A percentile compares a stretch with the other conserved stretches of the same genome.
Evolutionary conservation across 2,329 filamentous ascomycete species (phyloP).

Genomic region (Penicillium italicum): DNA sequence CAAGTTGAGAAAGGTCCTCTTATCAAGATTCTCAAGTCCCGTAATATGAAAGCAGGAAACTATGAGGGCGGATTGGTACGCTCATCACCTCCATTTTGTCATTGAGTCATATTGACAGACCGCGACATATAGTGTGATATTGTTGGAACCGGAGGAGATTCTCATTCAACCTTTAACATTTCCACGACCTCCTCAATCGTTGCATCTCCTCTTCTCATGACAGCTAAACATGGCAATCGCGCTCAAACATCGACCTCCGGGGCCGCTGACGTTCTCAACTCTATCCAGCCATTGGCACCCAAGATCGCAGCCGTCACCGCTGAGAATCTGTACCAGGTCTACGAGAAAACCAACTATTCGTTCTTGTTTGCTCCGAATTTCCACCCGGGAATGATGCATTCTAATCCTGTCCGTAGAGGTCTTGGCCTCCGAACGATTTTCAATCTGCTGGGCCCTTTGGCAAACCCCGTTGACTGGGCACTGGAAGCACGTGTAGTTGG

Average conservation of each 20-base stretch:
- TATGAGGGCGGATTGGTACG: constrained; percentile 82
- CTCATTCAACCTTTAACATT: constrained; percentile 97
- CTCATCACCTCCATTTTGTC: constrained; percentile 8
- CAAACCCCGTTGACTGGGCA: constrained; percentile 79
- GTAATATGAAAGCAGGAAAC: constrained; percentile 62
- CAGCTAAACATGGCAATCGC: constrained; percentile 94
- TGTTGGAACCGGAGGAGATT: constrained; percentile 93
- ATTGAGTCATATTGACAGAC: not conserved
- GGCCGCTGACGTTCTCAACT: constrained; percentile 83
- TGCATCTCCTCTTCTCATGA: constrained; percentile 75
- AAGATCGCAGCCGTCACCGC: constrained; percentile 72
- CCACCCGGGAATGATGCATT: constrained; percentile 90
- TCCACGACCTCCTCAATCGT: constrained; percentile 92
- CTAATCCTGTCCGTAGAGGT: constrained; percentile 78
- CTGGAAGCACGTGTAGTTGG: constrained; percentile 92
- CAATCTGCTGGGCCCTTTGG: constrained; percentile 89
- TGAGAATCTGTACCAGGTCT: constrained; percentile 66
- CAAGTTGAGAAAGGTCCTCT: constrained; percentile 65
- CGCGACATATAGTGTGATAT: constrained; percentile 69
- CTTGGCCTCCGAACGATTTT: constrained; percentile 95
- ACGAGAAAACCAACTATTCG: constrained; percentile 79
- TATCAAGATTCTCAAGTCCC: constrained; percentile 56
- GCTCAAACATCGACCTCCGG: constrained; percentile 94
- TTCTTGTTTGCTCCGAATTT: constrained; percentile 96
- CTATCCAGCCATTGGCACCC: constrained; percentile 68